Evolutionary conservation across 1,139 yeast species (phyloP).

Genomic region (Debaryomycetaceae sp.): DNA sequence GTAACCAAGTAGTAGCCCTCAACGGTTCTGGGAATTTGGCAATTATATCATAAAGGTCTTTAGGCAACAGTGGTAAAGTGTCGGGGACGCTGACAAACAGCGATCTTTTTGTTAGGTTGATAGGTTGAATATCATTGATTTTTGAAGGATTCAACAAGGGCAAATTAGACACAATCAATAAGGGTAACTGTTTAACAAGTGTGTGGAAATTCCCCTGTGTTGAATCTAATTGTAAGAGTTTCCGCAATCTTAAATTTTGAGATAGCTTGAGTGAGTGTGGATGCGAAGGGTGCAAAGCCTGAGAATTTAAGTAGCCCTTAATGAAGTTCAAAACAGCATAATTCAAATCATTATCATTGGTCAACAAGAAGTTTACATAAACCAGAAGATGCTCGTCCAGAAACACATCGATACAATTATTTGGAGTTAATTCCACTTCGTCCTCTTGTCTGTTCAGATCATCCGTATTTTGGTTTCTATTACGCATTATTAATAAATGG

Average conservation of each 20-base stretch:
- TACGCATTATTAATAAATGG: constrained; percentile 38
- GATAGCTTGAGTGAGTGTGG: constrained; percentile 30
- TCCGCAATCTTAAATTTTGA: constrained; percentile 30
- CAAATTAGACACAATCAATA: constrained; percentile 46
- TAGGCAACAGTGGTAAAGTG: constrained; percentile 55
- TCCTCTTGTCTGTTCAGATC: constrained; percentile 18
- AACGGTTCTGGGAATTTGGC: constrained; percentile 76
- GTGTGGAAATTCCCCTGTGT: constrained; percentile 41
- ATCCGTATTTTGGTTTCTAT: constrained; percentile 17
- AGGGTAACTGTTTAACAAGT: constrained; percentile 57
- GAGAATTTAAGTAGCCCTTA: constrained; percentile 37
- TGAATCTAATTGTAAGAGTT: constrained; percentile 28
- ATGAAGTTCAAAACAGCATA: constrained; percentile 35
- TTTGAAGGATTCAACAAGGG: constrained; percentile 23
- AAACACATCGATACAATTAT: constrained; percentile 43
- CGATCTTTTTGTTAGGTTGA: constrained; percentile 33
- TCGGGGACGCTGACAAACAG: constrained; percentile 49
- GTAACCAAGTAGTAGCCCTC: constrained; percentile 92
- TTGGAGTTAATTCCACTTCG: constrained; percentile 29
- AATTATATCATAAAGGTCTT: constrained; percentile 58
- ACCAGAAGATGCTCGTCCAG: constrained; percentile 31
- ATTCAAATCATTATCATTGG: constrained; percentile 36
- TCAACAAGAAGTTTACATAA: constrained; percentile 27
- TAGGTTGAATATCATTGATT: constrained; percentile 19
- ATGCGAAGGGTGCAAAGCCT: constrained; percentile 34